Conservation (phyloP, 108 stramenopile genomes). For the Skeletonema costatum region DNA sequence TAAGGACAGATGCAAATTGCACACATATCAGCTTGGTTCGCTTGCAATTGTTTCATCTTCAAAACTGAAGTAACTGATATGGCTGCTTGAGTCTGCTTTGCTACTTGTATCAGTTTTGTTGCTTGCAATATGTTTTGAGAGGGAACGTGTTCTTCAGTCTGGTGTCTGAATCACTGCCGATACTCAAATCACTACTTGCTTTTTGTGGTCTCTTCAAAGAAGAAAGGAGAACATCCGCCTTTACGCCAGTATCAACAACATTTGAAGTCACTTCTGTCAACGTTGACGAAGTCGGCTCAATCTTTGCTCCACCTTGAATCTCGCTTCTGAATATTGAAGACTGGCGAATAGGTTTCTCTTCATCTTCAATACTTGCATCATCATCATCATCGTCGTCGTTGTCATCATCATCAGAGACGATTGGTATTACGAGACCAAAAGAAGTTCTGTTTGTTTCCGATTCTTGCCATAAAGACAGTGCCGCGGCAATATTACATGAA, state of each 20-base stretch:
- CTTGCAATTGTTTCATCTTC: slow-evolving; percentile 42
- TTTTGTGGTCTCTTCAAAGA: slow-evolving; percentile 6
- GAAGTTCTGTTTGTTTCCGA: not conserved
- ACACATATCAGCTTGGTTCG: slow-evolving; percentile 44
- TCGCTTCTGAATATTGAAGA: not conserved
- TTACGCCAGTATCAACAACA: slow-evolving; percentile 12
- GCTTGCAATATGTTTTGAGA: slow-evolving; percentile 4
- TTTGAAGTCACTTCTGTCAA: slow-evolving; percentile 40
- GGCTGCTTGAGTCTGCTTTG: not conserved
- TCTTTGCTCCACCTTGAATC: not conserved
- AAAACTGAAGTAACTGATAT: slow-evolving; percentile 33
- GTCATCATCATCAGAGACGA: slow-evolving; percentile 18
- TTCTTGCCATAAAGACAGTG: not conserved
- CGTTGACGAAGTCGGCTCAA: slow-evolving; percentile 19
- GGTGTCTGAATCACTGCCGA: not conserved
- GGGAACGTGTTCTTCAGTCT: not conserved
- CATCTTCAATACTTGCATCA: slow-evolving; percentile 18
- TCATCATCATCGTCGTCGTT: slow-evolving; percentile 8
- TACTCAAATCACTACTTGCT: not conserved
- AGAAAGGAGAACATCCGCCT: not conserved
- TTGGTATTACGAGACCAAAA: not conserved
- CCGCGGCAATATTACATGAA: not conserved
- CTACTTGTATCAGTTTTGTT: slow-evolving; percentile 17
- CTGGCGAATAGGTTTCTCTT: not conserved
- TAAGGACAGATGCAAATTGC: slow-evolving; percentile 37